Conservation (phyloP, 805 yeast species). For the Suhomyces vadensis region DNA sequence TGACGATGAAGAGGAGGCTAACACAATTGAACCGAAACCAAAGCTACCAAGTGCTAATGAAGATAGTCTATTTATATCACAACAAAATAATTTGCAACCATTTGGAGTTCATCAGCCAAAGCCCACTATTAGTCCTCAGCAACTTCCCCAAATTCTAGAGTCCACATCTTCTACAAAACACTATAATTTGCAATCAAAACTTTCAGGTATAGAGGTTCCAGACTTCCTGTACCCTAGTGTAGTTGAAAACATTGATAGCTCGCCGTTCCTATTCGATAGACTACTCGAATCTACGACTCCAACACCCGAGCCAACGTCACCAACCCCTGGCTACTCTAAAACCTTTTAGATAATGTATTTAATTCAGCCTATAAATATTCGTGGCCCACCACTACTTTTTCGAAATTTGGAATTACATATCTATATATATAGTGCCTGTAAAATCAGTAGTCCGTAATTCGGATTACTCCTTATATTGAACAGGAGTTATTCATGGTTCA, state of each 20-base stretch:
- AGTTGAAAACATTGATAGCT: not conserved
- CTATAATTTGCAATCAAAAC: not conserved
- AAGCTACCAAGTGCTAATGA: not conserved
- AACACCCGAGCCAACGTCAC: not conserved
- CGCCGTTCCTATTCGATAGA: not conserved
- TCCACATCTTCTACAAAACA: not conserved
- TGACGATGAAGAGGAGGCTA: slow-evolving; percentile 1
- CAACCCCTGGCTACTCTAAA: not conserved
- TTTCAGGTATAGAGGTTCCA: not conserved
- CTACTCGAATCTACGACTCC: not conserved
- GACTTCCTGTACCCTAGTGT: not conserved
- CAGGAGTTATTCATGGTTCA: not conserved
- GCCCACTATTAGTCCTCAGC: too few species aligned
- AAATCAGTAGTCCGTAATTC: not conserved
- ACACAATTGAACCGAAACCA: not conserved
- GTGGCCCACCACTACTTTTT: too few species aligned
- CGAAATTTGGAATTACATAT: too few species aligned
- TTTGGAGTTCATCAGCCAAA: not conserved
- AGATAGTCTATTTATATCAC: not conserved
- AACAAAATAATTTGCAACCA: not conserved
- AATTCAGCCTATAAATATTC: too few species aligned
- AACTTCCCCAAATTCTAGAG: too few species aligned
- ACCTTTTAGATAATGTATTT: not conserved
- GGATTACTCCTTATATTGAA: not conserved
- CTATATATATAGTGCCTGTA: too few species aligned